Conservation (phyloP, 1,284 basidiomycete genomes). For the Sutorius eximius region DNA sequence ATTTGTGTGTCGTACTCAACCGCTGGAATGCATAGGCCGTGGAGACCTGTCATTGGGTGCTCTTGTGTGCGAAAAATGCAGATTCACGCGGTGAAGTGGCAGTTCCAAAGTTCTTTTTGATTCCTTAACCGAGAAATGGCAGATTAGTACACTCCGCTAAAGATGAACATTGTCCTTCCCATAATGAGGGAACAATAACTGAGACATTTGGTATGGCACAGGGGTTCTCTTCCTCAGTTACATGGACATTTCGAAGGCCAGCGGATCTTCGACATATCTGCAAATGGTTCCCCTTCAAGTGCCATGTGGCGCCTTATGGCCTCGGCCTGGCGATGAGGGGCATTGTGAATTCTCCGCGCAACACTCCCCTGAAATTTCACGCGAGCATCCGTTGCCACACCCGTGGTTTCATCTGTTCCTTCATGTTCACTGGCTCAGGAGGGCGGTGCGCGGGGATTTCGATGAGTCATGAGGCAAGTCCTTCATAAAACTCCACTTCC, state of each 20-base stretch:
- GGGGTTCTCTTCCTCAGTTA: constrained; percentile 5
- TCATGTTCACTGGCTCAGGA: constrained; percentile 9
- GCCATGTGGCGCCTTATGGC: constrained; percentile 15
- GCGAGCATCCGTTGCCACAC: constrained; percentile 22
- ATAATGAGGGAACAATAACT: constrained; percentile 33
- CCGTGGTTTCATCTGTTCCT: constrained; percentile 23
- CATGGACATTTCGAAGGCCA: constrained; percentile 5
- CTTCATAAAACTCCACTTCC: constrained; percentile 14
- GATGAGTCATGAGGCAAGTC: constrained; percentile 12
- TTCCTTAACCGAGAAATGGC: constrained; percentile 23
- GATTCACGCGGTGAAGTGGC: constrained; percentile 22
- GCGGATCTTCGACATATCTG: constrained; percentile 19
- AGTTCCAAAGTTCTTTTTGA: constrained; percentile 4
- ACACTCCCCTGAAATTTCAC: constrained; percentile 15
- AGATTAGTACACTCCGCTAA: constrained; percentile 21
- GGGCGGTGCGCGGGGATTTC: constrained; percentile 16
- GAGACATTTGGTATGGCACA: constrained; percentile 15
- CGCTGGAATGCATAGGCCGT: constrained; percentile 8
- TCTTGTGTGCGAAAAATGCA: constrained; percentile 10
- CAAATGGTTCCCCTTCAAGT: constrained; percentile 14
- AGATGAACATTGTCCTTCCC: constrained; percentile 31
- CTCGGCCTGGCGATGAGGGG: constrained; percentile 7
- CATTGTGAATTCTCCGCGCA: constrained; percentile 11
- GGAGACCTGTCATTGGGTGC: constrained; percentile 4
- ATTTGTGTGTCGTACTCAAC: constrained; percentile 11